Conservation (phyloP, 345 rosid genomes). For the Populus tremula region DNA sequence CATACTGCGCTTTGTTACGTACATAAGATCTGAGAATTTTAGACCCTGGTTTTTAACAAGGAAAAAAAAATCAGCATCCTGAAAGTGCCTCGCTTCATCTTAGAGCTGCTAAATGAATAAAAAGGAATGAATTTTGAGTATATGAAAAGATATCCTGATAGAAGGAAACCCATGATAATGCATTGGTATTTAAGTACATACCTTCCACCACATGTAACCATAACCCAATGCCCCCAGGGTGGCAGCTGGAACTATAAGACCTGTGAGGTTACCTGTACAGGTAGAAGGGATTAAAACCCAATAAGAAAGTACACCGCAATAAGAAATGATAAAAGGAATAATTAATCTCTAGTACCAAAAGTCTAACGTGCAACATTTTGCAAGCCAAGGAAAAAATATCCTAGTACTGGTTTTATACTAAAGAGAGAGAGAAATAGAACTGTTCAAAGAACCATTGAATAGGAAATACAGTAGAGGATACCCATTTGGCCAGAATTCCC, state of each 20-base stretch:
- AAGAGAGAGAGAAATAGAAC: neutral
- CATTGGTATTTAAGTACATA: conserved; percentile 20
- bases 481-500: conserved; percentile 56
- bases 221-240: conserved; percentile 86
- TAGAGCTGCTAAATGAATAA: neutral
- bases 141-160: neutral
- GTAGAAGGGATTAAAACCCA: neutral
- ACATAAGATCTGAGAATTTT: conserved; percentile 82
- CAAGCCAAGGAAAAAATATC: neutral
- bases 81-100: conserved; percentile 5
- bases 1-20: conserved; percentile 80
- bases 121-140: neutral
- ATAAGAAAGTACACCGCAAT: neutral
- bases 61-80: conserved; percentile 14
- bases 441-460: neutral
- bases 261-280: conserved; percentile 52
- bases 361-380: neutral
- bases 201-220: conserved; percentile 99
- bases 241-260: conserved; percentile 71
- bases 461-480: neutral
- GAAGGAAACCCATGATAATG: neutral
- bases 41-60: conserved; percentile 52
- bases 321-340: neutral
- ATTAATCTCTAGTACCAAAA: neutral
- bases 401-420: neutral